These are phyloP conservation scores for Pugionium dolabratum DNA, from an alignment of 345 rosid genomes.

Conservation along the genomic window DNA sequence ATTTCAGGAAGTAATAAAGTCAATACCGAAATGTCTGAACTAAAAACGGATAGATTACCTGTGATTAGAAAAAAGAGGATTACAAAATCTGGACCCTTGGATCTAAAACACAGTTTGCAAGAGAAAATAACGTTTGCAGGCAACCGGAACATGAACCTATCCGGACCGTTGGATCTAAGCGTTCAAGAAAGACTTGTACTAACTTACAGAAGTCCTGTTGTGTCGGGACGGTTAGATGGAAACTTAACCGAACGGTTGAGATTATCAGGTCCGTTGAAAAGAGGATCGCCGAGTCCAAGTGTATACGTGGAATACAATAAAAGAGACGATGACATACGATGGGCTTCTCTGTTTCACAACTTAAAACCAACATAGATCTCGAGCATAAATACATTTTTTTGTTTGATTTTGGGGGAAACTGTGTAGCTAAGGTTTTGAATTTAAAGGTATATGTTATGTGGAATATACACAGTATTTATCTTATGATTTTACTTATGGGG, in stretches of 20 bases:
- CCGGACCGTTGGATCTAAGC: conserved; percentile 66
- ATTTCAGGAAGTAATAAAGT: conserved; percentile 29
- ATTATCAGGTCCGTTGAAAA: conserved; percentile 50
- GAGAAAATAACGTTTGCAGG: conserved; percentile 37
- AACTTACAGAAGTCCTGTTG: conserved; percentile 49
- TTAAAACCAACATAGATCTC: conserved; percentile 67
- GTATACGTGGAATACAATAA: conserved; percentile 35
- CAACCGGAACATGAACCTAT: conserved; percentile 48
- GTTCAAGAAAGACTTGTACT: conserved; percentile 53
- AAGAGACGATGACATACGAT: conserved; percentile 50
- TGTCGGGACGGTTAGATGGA: conserved; percentile 48
- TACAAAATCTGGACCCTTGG: conserved; percentile 75
- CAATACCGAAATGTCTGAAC: conserved; percentile 41
- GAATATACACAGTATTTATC: too few species aligned
- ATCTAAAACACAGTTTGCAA: conserved; percentile 36
- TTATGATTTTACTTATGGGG: too few species aligned
- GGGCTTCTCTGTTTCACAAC: conserved; percentile 70
- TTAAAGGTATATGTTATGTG: too few species aligned
- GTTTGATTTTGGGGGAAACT: not conserved
- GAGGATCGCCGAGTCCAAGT: conserved; percentile 50
- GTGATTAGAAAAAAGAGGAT: conserved; percentile 40
- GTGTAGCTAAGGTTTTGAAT: too few species aligned
- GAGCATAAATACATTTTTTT: not conserved
- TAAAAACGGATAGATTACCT: conserved; percentile 40
- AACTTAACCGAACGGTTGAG: conserved; percentile 48